These are phyloP conservation scores for Monosporascus sp. DNA, from an alignment of 2,329 filamentous ascomycete genomes.

Conservation along the genomic window DNA sequence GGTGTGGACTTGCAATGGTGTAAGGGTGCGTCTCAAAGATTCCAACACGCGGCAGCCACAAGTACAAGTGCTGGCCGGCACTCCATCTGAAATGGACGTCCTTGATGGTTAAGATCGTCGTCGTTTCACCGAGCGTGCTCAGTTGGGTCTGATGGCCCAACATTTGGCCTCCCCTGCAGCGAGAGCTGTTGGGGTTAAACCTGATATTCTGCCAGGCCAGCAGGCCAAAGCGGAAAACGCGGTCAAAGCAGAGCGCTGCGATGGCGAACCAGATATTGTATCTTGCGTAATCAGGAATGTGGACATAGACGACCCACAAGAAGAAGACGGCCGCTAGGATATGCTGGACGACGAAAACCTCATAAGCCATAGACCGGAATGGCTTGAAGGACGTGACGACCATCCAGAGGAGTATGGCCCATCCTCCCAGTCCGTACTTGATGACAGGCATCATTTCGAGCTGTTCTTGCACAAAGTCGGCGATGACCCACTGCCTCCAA, in stretches of 20 bases:
- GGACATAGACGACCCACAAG: conserved; percentile 57
- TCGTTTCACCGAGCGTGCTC: conserved; percentile 41
- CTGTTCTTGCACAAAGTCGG: conserved; percentile 54
- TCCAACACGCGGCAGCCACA: conserved; percentile 53
- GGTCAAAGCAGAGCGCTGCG: conserved; percentile 57
- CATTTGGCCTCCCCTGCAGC: conserved; percentile 41
- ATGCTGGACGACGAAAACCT: conserved; percentile 66
- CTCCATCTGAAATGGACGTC: conserved; percentile 54
- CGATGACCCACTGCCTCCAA: conserved; percentile 56
- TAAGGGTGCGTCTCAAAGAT: conserved; percentile 54
- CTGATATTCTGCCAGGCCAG: conserved; percentile 49
- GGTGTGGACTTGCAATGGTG: conserved; percentile 54
- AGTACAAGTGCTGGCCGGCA: conserved; percentile 56
- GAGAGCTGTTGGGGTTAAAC: conserved; percentile 32
- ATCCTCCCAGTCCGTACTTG: conserved; percentile 62
- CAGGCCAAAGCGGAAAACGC: conserved; percentile 43
- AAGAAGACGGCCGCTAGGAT: conserved; percentile 55
- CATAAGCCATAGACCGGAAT: conserved; percentile 60
- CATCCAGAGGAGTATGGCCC: conserved; percentile 62
- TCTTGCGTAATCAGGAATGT: conserved; percentile 53
- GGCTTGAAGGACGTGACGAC: conserved; percentile 58
- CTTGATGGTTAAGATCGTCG: conserved; percentile 54
- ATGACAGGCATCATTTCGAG: conserved; percentile 58
- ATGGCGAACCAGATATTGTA: conserved; percentile 64
- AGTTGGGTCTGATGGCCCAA: conserved; percentile 49